phyloP scores from a whole-genome alignment of 2,329 filamentous ascomycete genomes.

The Hymenoscyphus scutula region DNA sequence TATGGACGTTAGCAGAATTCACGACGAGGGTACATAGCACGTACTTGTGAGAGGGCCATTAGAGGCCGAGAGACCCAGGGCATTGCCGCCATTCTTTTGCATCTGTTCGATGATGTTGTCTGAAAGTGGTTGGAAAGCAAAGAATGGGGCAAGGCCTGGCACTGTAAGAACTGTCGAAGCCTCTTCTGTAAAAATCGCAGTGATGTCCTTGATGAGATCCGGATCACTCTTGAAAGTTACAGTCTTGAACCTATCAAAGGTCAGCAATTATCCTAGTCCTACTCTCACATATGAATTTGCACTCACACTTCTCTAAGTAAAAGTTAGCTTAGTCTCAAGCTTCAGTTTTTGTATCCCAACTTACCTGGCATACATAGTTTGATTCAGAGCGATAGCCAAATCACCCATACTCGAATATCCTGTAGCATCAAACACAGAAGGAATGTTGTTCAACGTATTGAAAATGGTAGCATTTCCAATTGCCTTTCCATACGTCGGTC shows the following conservation, averaged over 20 bases:
- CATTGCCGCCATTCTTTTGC: conserved; percentile 27
- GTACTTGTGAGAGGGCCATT: conserved; percentile 23
- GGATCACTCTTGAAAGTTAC: conserved; percentile 25
- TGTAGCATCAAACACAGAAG: conserved; percentile 17
- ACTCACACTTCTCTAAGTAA: conserved; percentile 7
- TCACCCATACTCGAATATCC: conserved; percentile 20
- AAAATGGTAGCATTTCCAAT: conserved; percentile 25
- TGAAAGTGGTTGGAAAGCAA: conserved; percentile 27
- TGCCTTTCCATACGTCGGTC: conserved; percentile 23
- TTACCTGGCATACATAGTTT: conserved; percentile 20
- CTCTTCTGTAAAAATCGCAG: conserved; percentile 25
- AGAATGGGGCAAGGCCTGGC: conserved; percentile 17
- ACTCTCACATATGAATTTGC: neutral
- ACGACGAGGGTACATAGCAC: neutral
- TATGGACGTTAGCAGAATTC: conserved; percentile 2
- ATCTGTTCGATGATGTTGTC: conserved; percentile 24
- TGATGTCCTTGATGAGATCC: conserved; percentile 19
- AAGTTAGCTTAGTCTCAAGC: neutral
- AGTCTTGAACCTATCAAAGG: conserved; percentile 20
- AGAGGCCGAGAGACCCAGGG: conserved; percentile 22
- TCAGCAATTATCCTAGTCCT: neutral
- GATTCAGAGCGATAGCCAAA: conserved; percentile 20
- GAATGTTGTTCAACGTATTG: conserved; percentile 21
- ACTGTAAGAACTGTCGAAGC: conserved; percentile 14
- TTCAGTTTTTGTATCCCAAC: neutral